These are phyloP conservation scores for Pseudocercospora musae DNA, from an alignment of 2,329 filamentous ascomycete species.

Conservation along the genomic window DNA sequence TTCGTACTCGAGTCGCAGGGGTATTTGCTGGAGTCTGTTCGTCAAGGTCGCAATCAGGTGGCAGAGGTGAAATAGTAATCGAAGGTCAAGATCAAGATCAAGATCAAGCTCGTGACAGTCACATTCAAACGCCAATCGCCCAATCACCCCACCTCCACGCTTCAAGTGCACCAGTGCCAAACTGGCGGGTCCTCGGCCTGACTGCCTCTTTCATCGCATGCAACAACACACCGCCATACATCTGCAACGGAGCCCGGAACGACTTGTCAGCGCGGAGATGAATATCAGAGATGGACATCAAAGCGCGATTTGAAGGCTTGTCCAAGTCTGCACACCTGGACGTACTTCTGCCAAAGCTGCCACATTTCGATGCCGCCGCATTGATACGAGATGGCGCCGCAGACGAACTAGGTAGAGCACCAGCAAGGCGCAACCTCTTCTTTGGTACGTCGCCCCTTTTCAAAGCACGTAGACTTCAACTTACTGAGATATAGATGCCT, in stretches of 20 bases:
- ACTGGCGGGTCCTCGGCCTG: constrained; percentile 2
- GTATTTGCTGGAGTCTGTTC: constrained; percentile 4
- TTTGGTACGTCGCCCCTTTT: constrained; percentile 24
- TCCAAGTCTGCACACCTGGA: constrained; percentile 27
- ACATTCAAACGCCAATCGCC: not conserved
- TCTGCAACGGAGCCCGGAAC: not conserved
- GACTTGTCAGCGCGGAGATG: not conserved
- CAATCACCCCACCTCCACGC: not conserved
- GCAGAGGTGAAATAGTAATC: not conserved
- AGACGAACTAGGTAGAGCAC: constrained; percentile 24
- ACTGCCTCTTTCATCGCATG: not conserved
- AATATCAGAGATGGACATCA: constrained; percentile 8
- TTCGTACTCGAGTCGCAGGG: constrained; percentile 44
- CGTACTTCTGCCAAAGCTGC: constrained; percentile 25
- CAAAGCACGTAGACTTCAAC: constrained; percentile 4
- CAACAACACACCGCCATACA: not conserved
- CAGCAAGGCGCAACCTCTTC: constrained; percentile 30
- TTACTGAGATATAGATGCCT: constrained; percentile 22
- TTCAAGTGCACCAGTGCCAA: not conserved
- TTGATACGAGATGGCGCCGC: constrained; percentile 21
- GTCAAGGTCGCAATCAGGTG: not conserved
- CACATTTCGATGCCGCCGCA: constrained; percentile 22
- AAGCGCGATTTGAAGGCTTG: constrained; percentile 24
- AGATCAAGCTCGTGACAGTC: not conserved
- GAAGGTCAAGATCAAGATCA: not conserved